Conservation (phyloP, 345 rosid species). For the Diplotaxis tenuifolia region DNA sequence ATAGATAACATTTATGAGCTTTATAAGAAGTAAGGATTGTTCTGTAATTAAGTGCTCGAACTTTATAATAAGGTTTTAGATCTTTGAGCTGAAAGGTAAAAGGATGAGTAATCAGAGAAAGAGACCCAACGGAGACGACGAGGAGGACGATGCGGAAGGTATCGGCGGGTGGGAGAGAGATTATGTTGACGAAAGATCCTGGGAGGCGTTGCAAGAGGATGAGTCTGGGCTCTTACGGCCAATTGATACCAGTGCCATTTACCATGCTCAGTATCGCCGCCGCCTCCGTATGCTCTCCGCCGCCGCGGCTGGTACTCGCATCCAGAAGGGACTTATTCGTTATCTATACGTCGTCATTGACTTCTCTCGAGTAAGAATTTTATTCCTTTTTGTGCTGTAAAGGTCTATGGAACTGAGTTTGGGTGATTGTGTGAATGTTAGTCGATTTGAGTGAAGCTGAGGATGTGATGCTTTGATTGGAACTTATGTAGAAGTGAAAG, state of each 20-base stretch:
- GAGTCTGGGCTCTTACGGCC: slow-evolving; percentile 81
- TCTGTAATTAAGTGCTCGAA: neutral
- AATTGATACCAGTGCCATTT: slow-evolving; percentile 59
- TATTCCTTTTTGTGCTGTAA: neutral
- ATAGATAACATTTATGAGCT: neutral
- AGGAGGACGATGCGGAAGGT: slow-evolving; percentile 60
- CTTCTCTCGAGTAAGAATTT: slow-evolving; percentile 61
- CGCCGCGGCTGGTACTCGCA: slow-evolving; percentile 53
- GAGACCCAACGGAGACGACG: slow-evolving; percentile 55
- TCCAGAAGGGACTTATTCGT: slow-evolving; percentile 93
- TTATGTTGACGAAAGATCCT: slow-evolving; percentile 79
- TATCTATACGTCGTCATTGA: slow-evolving; percentile 80
- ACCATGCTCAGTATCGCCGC: slow-evolving; percentile 69
- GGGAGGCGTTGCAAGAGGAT: slow-evolving; percentile 90
- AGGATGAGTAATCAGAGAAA: slow-evolving; percentile 48
- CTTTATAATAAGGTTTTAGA: neutral
- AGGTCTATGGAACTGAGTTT: neutral
- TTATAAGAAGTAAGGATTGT: neutral
- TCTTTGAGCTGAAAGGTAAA: neutral
- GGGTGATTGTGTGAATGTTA: neutral
- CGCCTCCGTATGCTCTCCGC: slow-evolving; percentile 72
- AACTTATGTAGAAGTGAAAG: neutral
- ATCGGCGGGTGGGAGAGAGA: slow-evolving; percentile 76
- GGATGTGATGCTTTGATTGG: neutral
- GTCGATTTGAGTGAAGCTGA: neutral